These are phyloP conservation scores for Pythium sp. DNA, from an alignment of 352 stramenopile species.

Conservation along the genomic window DNA sequence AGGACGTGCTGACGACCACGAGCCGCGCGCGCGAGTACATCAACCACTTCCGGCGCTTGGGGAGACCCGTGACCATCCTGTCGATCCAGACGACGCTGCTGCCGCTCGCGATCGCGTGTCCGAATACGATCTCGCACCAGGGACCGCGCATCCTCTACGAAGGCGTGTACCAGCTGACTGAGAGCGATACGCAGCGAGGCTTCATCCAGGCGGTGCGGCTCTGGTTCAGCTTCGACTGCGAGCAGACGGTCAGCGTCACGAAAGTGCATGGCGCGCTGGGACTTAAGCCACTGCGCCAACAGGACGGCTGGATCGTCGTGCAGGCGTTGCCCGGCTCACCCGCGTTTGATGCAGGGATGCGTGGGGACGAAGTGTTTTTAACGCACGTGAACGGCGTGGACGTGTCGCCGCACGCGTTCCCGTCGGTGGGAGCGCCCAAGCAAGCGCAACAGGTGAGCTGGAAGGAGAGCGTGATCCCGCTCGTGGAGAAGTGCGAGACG, in stretches of 20 bases:
- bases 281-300: constrained; percentile 67
- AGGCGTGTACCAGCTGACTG: constrained; percentile 53
- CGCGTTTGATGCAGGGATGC: constrained; percentile 72
- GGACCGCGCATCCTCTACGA: constrained; percentile 56
- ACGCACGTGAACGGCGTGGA: constrained; percentile 80
- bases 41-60: constrained; percentile 51
- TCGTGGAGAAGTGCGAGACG: constrained; percentile 71
- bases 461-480: constrained; percentile 72
- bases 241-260: constrained; percentile 75
- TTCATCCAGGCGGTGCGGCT: constrained; percentile 71
- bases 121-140: constrained; percentile 62
- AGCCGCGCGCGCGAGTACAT: constrained; percentile 64
- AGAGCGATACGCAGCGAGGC: constrained; percentile 43
- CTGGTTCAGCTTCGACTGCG: constrained; percentile 81
- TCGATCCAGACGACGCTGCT: constrained; percentile 66
- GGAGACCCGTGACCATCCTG: constrained; percentile 60
- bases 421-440: constrained; percentile 36
- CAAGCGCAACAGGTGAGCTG: constrained; percentile 42
- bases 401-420: constrained; percentile 70
- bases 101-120: constrained; percentile 57
- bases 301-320: constrained; percentile 76
- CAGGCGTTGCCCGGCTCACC: constrained; percentile 63
- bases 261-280: constrained; percentile 68
- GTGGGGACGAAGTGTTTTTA: constrained; percentile 69
- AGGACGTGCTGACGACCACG: constrained; percentile 67